Evolutionary conservation across 345 rosid species (phyloP).

Genomic region (Toxicodendron radicans): DNA sequence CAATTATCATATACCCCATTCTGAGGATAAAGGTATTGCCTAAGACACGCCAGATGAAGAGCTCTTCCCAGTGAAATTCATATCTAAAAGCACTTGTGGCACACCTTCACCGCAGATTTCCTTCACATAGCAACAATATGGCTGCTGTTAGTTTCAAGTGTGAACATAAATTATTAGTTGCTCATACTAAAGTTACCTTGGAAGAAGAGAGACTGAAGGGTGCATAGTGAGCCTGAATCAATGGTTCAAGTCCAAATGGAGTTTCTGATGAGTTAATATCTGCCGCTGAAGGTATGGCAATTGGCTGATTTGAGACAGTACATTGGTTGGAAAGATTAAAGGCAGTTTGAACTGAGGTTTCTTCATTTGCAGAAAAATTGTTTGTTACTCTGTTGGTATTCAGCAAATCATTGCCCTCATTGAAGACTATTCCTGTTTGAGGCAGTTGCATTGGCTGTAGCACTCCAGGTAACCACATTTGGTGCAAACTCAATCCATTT

Average conservation of each 20-base stretch:
- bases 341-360: constrained; percentile 26
- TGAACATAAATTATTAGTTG: constrained; percentile 1
- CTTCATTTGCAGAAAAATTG: constrained; percentile 39
- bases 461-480: constrained; percentile 52
- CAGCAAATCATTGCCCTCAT: constrained; percentile 39
- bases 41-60: constrained; percentile 43
- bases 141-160: constrained; percentile 9
- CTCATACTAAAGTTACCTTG: constrained; percentile 36
- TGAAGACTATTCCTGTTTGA: constrained; percentile 37
- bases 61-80: constrained; percentile 31
- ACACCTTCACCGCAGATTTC: constrained; percentile 38
- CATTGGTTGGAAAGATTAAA: constrained; percentile 32
- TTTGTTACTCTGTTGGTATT: constrained; percentile 28
- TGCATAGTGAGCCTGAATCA: constrained; percentile 36
- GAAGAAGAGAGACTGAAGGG: constrained; percentile 38
- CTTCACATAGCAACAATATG: constrained; percentile 29
- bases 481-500: constrained; percentile 56
- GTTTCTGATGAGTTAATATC: constrained; percentile 29
- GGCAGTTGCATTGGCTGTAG: constrained; percentile 43
- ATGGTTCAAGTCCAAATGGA: constrained; percentile 38
- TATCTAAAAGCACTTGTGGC: constrained; percentile 31
- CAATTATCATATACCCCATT: constrained; percentile 15
- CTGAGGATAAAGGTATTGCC: constrained; percentile 13
- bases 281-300: constrained; percentile 28
- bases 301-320: constrained; percentile 31